These are phyloP conservation scores for Graphilbum ipis-grandicollis DNA, from an alignment of 2,329 filamentous ascomycete genomes.

Conservation along the genomic window DNA sequence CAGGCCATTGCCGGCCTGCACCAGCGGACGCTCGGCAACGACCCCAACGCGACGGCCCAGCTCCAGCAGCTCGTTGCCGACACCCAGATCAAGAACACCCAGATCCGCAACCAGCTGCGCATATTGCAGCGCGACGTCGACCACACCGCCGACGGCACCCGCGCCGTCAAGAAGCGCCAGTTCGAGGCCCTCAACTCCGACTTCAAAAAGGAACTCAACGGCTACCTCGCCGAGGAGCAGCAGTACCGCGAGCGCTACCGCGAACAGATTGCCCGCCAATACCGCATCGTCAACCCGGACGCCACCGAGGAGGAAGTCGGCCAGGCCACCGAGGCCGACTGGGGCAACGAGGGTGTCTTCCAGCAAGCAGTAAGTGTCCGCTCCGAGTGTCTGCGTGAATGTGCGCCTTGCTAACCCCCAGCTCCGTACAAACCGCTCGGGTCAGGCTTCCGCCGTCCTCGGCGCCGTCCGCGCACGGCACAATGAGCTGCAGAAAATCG, in stretches of 20 bases:
- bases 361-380: conserved; percentile 52
- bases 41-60: conserved; percentile 34
- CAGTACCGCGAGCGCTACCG: conserved; percentile 54
- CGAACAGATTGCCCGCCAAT: conserved; percentile 66
- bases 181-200: conserved; percentile 51
- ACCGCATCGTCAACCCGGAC: conserved; percentile 65
- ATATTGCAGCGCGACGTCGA: conserved; percentile 53
- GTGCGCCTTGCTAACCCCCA: conserved; percentile 19
- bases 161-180: conserved; percentile 52
- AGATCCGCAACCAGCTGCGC: conserved; percentile 66
- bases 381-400: not conserved
- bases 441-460: conserved; percentile 55
- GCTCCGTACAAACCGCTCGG: conserved; percentile 59
- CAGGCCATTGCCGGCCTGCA: conserved; percentile 51
- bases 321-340: conserved; percentile 51
- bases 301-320: conserved; percentile 57
- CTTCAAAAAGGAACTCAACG: conserved; percentile 54
- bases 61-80: conserved; percentile 51
- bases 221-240: conserved; percentile 54
- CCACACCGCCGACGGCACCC: conserved; percentile 41
- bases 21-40: conserved; percentile 52
- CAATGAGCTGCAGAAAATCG: conserved; percentile 68
- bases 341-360: conserved; percentile 67
- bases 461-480: conserved; percentile 68
- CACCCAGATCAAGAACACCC: conserved; percentile 56